Evolutionary conservation across 495 filamentous ascomycete genomes (phyloP).

Genomic region (Lichenothelia convexa): DNA sequence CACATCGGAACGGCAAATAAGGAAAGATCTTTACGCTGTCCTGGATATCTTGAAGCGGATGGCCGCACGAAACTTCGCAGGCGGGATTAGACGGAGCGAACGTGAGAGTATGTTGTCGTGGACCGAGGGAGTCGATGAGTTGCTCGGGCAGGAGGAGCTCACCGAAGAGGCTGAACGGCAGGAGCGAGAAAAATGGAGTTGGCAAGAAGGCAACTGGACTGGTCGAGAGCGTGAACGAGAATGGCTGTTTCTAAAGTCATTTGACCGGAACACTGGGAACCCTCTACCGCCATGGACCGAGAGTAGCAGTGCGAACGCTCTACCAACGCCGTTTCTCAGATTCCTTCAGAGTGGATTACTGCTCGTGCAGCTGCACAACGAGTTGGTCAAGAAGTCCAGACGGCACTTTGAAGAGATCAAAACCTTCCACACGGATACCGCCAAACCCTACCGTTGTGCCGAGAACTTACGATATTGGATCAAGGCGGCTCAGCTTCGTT

Average conservation of each 20-base stretch:
- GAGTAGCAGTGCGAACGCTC: slow-evolving; percentile 17
- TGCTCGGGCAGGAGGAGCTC: slow-evolving; percentile 55
- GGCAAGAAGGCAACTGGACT: slow-evolving; percentile 67
- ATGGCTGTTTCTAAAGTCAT: slow-evolving; percentile 43
- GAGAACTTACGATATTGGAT: slow-evolving; percentile 92
- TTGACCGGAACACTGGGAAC: slow-evolving; percentile 25
- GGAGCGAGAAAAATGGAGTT: slow-evolving; percentile 57
- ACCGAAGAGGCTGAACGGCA: slow-evolving; percentile 54
- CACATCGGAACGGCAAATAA: slow-evolving; percentile 64
- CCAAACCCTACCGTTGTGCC: slow-evolving; percentile 81
- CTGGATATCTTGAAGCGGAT: slow-evolving; percentile 81
- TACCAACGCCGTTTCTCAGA: slow-evolving; percentile 61
- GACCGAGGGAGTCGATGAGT: slow-evolving; percentile 55
- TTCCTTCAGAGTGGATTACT: slow-evolving; percentile 59
- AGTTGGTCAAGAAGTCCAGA: slow-evolving; percentile 63
- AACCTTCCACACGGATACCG: slow-evolving; percentile 68
- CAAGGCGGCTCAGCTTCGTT: slow-evolving; percentile 86
- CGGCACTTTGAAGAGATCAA: slow-evolving; percentile 84
- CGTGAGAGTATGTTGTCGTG: slow-evolving; percentile 50
- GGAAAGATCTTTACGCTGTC: slow-evolving; percentile 63
- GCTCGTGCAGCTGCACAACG: slow-evolving; percentile 77
- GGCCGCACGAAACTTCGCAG: slow-evolving; percentile 73
- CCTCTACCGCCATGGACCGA: slow-evolving; percentile 54
- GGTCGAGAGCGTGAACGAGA: slow-evolving; percentile 63
- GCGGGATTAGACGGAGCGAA: slow-evolving; percentile 62